These are phyloP conservation scores for Papiliotrema fonsecae DNA, from an alignment of 1,284 basidiomycete species.

Conservation along the genomic window DNA sequence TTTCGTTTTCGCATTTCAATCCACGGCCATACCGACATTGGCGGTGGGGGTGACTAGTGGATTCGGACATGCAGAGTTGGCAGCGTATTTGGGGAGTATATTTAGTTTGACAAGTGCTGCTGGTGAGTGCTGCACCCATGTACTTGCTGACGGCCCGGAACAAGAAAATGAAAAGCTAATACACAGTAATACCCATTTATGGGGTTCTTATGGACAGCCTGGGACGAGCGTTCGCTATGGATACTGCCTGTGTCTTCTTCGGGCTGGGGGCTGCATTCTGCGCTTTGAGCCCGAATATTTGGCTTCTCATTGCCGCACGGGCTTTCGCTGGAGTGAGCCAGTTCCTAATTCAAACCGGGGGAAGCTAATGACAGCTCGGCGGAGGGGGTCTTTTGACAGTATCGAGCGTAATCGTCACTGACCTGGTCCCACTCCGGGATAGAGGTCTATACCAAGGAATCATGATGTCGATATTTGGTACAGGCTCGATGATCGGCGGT, in stretches of 20 bases:
- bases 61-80: conserved; percentile 44
- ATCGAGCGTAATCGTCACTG: conserved; percentile 45
- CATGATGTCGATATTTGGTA: conserved; percentile 47
- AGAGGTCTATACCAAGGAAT: conserved; percentile 48
- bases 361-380: conserved; percentile 27
- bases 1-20: conserved; percentile 45
- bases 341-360: neutral
- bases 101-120: conserved; percentile 43
- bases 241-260: conserved; percentile 38
- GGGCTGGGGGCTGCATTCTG: conserved; percentile 40
- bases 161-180: neutral
- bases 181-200: conserved; percentile 42
- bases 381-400: conserved; percentile 47
- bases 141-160: neutral
- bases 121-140: conserved; percentile 15
- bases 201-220: conserved; percentile 46
- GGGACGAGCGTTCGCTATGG: conserved; percentile 42
- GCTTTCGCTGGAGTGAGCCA: conserved; percentile 38
- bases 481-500: conserved; percentile 42
- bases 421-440: conserved; percentile 44
- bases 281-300: conserved; percentile 36
- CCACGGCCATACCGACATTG: conserved; percentile 43
- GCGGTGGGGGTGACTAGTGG: conserved; percentile 31
- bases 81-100: conserved; percentile 42
- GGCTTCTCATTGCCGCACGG: conserved; percentile 37